Base-by-base conservation (phyloP, 306 rosid genomes). In the Pueraria montana region DNA sequence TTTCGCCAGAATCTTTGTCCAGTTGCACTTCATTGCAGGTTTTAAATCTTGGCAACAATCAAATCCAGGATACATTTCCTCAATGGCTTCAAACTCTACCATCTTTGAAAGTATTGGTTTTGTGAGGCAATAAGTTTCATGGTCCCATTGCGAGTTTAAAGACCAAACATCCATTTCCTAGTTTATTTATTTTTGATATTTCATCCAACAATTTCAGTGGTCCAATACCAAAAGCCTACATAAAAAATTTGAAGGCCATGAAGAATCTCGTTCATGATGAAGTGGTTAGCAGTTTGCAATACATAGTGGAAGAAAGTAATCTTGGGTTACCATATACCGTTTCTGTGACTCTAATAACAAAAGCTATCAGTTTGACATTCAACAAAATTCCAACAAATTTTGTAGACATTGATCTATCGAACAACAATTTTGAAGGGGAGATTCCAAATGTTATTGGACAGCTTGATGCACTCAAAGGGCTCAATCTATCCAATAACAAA, bases 11-110 rank as follows among this genome's bases (percentile, higher is more conserved):
- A 2, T 77, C 86, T 4, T 69, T 90, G 80, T 42, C 70, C 4
- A 6, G 42, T 0, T 86, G 91, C 38, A 11, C 1, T 1, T 0
- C 1, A 0, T n/a, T 90, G 9, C 18, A 73, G 45, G 34, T 84
- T 74, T 30, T 90, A 6, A 76, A 88, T 55, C 3, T 90, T 13
- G 93, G 90, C 16, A 42, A 43, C 21, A 90, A 88, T 62, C 32
- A 36, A 3, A 36, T 90, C 1, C 16, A 49, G 17, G 90, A 85
- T 5, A 30, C 34, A 2, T 90, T 86, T 80, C 91, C 87, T 6
- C 0, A 23, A 23, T 86, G 89, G 91, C 66, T 90, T 64, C 82
- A 72, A 5, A 27, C 73, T 4, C 77, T 86, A 1, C 73, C 61
- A 13, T 0, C 16, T 8, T 80, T 90, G 16, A 45, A 8, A 23